Conservation (phyloP, 2,329 filamentous ascomycete species). For the Drechslerella stenobrocha region DNA sequence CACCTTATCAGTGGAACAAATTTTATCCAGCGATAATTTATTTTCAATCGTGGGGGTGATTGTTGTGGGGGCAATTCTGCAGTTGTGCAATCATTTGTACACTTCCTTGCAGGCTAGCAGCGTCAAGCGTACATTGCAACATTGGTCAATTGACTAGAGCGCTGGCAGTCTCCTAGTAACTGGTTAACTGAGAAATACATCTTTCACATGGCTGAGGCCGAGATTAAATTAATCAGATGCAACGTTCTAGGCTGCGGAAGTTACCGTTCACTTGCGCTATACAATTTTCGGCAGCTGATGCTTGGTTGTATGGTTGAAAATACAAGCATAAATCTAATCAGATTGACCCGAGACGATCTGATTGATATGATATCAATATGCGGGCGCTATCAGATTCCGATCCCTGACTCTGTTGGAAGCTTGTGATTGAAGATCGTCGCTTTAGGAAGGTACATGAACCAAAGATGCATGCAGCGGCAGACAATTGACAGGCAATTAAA, state of each 20-base stretch:
- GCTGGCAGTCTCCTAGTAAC: no score
- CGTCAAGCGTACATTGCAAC: no score
- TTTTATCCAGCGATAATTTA: no score
- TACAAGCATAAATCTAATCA: conserved; percentile 26
- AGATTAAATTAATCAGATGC: not conserved
- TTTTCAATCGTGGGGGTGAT: no score
- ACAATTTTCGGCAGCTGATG: conserved; percentile 23
- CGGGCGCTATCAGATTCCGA: conserved; percentile 9
- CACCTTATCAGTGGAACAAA: no score
- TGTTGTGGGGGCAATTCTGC: no score
- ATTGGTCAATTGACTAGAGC: no score
- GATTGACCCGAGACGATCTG: conserved; percentile 23
- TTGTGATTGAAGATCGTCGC: not conserved
- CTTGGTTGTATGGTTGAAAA: not conserved
- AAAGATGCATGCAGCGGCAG: not conserved
- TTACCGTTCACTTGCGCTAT: not conserved
- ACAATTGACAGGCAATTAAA: conserved; percentile 27
- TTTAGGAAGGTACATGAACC: not conserved
- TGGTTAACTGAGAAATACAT: no score
- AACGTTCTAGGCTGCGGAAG: not conserved
- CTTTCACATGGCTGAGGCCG: no score
- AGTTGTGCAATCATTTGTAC: no score
- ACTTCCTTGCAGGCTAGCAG: no score
- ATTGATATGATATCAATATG: no score
- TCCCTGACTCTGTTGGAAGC: not conserved